phyloP scores from a whole-genome alignment of 192 early-diverging fungal genomes.

The Linnemannia elongata region DNA sequence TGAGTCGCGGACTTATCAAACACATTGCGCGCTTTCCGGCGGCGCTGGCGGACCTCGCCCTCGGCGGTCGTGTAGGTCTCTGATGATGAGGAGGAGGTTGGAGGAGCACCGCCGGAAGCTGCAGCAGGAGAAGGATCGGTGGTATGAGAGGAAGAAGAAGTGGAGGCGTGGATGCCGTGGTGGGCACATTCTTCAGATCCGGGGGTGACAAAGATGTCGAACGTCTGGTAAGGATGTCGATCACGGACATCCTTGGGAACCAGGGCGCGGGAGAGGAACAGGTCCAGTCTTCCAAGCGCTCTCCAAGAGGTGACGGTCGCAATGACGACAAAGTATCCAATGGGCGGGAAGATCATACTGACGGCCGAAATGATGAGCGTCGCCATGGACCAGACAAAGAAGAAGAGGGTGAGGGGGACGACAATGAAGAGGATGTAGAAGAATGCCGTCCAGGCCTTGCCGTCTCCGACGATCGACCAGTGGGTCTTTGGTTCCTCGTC shows the following conservation, averaged over 20 bases:
- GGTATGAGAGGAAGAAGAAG: background rate
- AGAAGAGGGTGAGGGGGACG: constrained; percentile 34
- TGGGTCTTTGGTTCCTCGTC: constrained; percentile 31
- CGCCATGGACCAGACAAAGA: constrained; percentile 43
- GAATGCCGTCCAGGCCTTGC: constrained; percentile 34
- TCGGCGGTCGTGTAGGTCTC: background rate
- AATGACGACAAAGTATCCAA: constrained; percentile 38
- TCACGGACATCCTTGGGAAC: constrained; percentile 16
- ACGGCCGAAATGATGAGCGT: constrained; percentile 14
- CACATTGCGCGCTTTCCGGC: background rate
- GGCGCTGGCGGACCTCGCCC: constrained; percentile 2
- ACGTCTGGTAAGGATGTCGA: constrained; percentile 5
- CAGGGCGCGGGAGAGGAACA: constrained; percentile 17
- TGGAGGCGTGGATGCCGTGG: background rate
- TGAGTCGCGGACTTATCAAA: constrained; percentile 4
- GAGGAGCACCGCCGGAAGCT: background rate
- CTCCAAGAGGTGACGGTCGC: constrained; percentile 42
- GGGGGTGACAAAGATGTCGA: constrained; percentile 22
- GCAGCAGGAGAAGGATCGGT: background rate
- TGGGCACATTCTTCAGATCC: background rate
- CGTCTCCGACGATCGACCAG: constrained; percentile 27
- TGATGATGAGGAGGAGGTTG: background rate
- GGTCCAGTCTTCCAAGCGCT: constrained; percentile 36
- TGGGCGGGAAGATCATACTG: constrained; percentile 30
- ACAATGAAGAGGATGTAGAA: constrained; percentile 19